Conservation (phyloP, 345 rosid species). For the Alliaria petiolata region DNA sequence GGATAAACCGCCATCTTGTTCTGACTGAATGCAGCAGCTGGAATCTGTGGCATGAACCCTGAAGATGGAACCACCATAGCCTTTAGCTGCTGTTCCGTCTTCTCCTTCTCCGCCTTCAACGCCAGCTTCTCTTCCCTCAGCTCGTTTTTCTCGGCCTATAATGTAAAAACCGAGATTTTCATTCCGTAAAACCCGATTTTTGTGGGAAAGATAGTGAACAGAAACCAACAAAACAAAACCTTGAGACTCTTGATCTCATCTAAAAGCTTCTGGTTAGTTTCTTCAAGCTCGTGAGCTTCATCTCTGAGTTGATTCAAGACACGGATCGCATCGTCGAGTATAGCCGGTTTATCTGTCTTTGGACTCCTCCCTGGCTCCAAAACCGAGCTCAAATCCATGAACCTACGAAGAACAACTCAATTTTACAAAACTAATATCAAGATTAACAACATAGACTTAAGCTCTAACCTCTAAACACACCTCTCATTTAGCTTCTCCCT, state of each 20-base stretch:
- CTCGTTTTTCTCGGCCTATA: constrained; percentile 81
- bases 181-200: background rate
- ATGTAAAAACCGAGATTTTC: background rate
- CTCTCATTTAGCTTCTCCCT: constrained; percentile 83
- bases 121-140: constrained; percentile 81
- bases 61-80: constrained; percentile 51
- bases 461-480: constrained; percentile 25
- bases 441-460: background rate
- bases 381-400: constrained; percentile 68
- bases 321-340: constrained; percentile 80
- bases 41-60: constrained; percentile 46
- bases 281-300: constrained; percentile 74
- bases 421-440: background rate
- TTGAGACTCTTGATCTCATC: constrained; percentile 79
- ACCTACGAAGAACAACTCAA: constrained; percentile 42
- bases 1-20: constrained; percentile 67
- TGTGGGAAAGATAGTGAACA: background rate
- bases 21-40: constrained; percentile 50
- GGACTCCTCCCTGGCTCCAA: constrained; percentile 80
- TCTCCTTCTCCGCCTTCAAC: constrained; percentile 76
- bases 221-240: constrained; percentile 38
- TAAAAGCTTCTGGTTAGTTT: constrained; percentile 66
- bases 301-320: constrained; percentile 71
- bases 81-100: constrained; percentile 68
- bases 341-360: constrained; percentile 80